These are phyloP conservation scores for Phytophthora multivora DNA, from an alignment of 352 stramenopile species.

Conservation along the genomic window DNA sequence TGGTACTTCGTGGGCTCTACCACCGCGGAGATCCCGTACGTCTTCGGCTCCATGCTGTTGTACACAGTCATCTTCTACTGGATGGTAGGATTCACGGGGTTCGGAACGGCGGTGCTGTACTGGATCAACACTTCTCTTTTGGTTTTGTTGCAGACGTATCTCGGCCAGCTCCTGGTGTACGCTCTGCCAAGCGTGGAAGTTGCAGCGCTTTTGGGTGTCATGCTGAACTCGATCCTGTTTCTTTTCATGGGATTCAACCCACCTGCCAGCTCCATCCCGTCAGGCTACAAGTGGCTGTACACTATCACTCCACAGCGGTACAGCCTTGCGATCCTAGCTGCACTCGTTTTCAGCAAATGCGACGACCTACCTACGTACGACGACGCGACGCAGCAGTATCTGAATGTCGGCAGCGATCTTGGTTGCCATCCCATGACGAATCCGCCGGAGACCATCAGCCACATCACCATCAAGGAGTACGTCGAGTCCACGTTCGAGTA, in stretches of 20 bases:
- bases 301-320: slow-evolving; percentile 47
- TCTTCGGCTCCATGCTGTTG: slow-evolving; percentile 48
- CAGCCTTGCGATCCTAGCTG: slow-evolving; percentile 39
- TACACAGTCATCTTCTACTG: slow-evolving; percentile 68
- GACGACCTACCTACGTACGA: slow-evolving; percentile 40
- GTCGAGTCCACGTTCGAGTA: slow-evolving; percentile 54
- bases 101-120: slow-evolving; percentile 50
- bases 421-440: slow-evolving; percentile 47
- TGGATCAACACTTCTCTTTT: slow-evolving; percentile 57
- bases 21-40: slow-evolving; percentile 76
- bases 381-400: slow-evolving; percentile 28
- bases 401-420: slow-evolving; percentile 33
- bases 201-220: slow-evolving; percentile 39
- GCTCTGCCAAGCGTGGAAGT: slow-evolving; percentile 47
- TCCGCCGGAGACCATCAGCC: slow-evolving; percentile 31
- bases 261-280: slow-evolving; percentile 47
- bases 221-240: slow-evolving; percentile 64
- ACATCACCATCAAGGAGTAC: slow-evolving; percentile 62
- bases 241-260: slow-evolving; percentile 63
- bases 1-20: slow-evolving; percentile 77
- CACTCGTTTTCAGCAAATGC: slow-evolving; percentile 51
- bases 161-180: slow-evolving; percentile 52
- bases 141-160: slow-evolving; percentile 57
- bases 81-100: slow-evolving; percentile 55
- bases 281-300: slow-evolving; percentile 61